Percentiles rank a stretch among this genome's conserved stretches.
Evolutionary conservation across 1,284 basidiomycete species (phyloP).

Genomic region (Trichosporon sp.): DNA sequence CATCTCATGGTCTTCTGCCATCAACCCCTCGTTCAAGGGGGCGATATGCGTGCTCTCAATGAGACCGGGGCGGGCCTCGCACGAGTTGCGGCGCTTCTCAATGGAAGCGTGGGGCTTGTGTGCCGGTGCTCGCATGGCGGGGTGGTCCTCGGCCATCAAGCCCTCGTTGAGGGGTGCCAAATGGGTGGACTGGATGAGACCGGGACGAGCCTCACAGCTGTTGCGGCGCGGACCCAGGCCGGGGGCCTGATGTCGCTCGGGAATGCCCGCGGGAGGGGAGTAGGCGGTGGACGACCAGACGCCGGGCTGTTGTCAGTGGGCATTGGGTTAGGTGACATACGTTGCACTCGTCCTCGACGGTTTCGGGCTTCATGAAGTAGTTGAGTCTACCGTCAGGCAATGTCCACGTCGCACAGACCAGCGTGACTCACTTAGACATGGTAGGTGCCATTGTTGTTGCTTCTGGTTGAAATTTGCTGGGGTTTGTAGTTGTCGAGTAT

Average conservation of each 20-base stretch:
- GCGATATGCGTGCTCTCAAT: constrained; percentile 33
- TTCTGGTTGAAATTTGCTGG: neutral
- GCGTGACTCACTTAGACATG: constrained; percentile 3
- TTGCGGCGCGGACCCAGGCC: constrained; percentile 28
- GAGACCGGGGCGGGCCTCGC: constrained; percentile 30
- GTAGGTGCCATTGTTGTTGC: neutral
- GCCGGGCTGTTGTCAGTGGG: neutral
- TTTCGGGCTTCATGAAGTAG: constrained; percentile 1
- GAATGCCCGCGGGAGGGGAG: neutral
- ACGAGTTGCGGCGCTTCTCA: constrained; percentile 28
- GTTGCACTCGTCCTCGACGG: constrained; percentile 15
- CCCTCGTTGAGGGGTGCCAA: constrained; percentile 33
- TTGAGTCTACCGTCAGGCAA: neutral
- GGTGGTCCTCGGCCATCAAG: constrained; percentile 21
- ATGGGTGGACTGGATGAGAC: constrained; percentile 31
- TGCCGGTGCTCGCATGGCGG: neutral
- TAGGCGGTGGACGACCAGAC: neutral
- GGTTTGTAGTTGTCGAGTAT: neutral
- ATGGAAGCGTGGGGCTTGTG: neutral
- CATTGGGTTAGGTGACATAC: neutral
- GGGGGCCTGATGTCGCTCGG: constrained; percentile 2
- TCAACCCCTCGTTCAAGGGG: constrained; percentile 32
- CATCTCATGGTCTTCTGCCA: constrained; percentile 13
- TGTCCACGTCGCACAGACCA: too few relatives aligned
- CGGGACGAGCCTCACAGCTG: constrained; percentile 31